Percentiles rank a stretch among this genome's conserved stretches.
Evolutionary conservation across 2,329 filamentous ascomycete species (phyloP).

Genomic region (Beauveria medogensis): DNA sequence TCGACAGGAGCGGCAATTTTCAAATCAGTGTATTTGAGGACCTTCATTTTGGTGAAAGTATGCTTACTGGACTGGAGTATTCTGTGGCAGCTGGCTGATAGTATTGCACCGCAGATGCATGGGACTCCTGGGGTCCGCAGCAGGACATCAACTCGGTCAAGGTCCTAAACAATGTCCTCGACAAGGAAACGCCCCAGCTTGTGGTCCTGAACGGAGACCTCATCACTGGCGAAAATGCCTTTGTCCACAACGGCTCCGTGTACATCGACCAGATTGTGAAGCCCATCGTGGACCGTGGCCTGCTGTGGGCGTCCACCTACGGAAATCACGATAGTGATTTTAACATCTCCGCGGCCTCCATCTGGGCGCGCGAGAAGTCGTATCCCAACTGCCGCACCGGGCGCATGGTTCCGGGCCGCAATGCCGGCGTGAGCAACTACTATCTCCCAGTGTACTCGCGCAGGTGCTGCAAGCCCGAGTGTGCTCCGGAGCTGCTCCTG

Average conservation of each 20-base stretch:
- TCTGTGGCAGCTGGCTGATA: background rate
- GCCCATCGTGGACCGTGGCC: conserved; percentile 45
- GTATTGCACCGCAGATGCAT: conserved; percentile 12
- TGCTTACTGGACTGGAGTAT: background rate
- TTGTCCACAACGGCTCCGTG: conserved; percentile 41
- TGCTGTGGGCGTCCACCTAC: conserved; percentile 61
- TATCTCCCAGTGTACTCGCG: conserved; percentile 35
- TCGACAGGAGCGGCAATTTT: conserved; percentile 13
- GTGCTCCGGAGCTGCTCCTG: conserved; percentile 40
- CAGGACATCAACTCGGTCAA: conserved; percentile 28
- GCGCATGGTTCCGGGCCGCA: conserved; percentile 28
- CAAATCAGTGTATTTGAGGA: conserved; percentile 15
- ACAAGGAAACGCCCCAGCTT: conserved; percentile 14
- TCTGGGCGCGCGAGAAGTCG: conserved; percentile 33
- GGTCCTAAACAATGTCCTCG: conserved; percentile 28
- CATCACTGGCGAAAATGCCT: conserved; percentile 59
- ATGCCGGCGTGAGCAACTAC: conserved; percentile 39
- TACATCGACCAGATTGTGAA: conserved; percentile 53
- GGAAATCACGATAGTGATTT: conserved; percentile 61
- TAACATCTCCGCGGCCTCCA: conserved; percentile 42
- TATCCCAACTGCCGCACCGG: conserved; percentile 32
- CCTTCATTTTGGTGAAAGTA: conserved; percentile 16
- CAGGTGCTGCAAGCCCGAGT: conserved; percentile 24
- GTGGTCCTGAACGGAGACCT: conserved; percentile 53
- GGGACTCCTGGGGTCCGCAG: conserved; percentile 28